Percentiles rank a stretch among this genome's conserved stretches.
These are phyloP conservation scores for Arthrobotrys entomopaga DNA, from an alignment of 2,329 filamentous ascomycete genomes.

Conservation along the genomic window DNA sequence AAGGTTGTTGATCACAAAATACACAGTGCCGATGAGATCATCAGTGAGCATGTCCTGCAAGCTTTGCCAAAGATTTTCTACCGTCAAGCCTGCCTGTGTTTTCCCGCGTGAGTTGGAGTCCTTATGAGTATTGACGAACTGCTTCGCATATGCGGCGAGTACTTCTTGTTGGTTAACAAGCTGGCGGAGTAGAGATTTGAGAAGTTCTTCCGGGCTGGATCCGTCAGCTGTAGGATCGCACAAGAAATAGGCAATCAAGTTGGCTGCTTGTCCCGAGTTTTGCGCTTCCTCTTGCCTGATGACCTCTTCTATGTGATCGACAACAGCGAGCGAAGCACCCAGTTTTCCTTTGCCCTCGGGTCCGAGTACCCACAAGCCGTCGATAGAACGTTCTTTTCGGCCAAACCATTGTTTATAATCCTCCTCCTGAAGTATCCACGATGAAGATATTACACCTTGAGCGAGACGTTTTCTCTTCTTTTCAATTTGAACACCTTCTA, in stretches of 20 bases:
- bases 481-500: constrained; percentile 61
- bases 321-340: constrained; percentile 62
- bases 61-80: constrained; percentile 63
- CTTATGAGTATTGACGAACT: constrained; percentile 60
- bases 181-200: constrained; percentile 63
- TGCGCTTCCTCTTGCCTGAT: constrained; percentile 55
- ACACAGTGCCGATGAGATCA: constrained; percentile 61
- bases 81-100: constrained; percentile 60
- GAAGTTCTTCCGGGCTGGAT: constrained; percentile 62
- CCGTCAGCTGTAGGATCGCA: constrained; percentile 63
- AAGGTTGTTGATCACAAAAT: constrained; percentile 64
- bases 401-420: constrained; percentile 62
- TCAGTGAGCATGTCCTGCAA: constrained; percentile 64
- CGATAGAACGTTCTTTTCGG: constrained; percentile 55
- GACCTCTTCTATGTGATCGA: constrained; percentile 61
- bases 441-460: constrained; percentile 61
- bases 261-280: constrained; percentile 58
- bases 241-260: constrained; percentile 63
- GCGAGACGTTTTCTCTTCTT: constrained; percentile 61
- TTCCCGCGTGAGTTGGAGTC: constrained; percentile 58
- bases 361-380: constrained; percentile 63
- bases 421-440: constrained; percentile 62
- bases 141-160: constrained; percentile 62
- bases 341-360: constrained; percentile 64
- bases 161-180: constrained; percentile 59